A percentile compares a stretch with the other conserved stretches of the same genome.
Conservation (phyloP, 345 rosid species). For the Angophora floribunda region DNA sequence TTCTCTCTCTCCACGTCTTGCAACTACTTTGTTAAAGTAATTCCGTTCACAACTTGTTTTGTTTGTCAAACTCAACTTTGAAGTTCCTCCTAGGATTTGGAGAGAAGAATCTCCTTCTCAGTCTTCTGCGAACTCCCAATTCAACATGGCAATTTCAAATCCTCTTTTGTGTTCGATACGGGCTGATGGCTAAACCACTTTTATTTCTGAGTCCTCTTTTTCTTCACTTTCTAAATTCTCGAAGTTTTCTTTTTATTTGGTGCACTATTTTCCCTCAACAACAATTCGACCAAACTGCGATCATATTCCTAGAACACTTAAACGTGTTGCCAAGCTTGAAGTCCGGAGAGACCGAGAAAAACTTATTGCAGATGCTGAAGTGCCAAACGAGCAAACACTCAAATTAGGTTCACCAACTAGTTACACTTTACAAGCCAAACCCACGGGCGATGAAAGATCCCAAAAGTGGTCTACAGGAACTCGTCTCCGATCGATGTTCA, state of each 20-base stretch:
- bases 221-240: not conserved
- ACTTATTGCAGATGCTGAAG: not conserved
- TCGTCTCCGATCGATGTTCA: not conserved
- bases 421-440: not conserved
- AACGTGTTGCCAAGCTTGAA: not conserved
- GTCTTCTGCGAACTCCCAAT: not conserved
- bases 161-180: not conserved
- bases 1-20: too few species aligned
- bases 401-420: not conserved
- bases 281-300: not conserved
- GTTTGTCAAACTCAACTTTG: not conserved
- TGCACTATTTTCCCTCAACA: not conserved
- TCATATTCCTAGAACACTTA: not conserved
- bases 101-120: not conserved
- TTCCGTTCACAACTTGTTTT: not conserved
- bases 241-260: not conserved
- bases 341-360: not conserved
- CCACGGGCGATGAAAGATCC: not conserved
- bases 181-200: not conserved
- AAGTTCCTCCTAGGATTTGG: not conserved
- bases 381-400: not conserved
- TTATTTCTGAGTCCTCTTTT: not conserved
- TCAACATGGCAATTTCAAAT: not conserved
- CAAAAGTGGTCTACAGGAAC: not conserved
- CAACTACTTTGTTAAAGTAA: not conserved